Base-by-base conservation (phyloP, 305 asterid genomes). In the Coffea humblotiana region DNA sequence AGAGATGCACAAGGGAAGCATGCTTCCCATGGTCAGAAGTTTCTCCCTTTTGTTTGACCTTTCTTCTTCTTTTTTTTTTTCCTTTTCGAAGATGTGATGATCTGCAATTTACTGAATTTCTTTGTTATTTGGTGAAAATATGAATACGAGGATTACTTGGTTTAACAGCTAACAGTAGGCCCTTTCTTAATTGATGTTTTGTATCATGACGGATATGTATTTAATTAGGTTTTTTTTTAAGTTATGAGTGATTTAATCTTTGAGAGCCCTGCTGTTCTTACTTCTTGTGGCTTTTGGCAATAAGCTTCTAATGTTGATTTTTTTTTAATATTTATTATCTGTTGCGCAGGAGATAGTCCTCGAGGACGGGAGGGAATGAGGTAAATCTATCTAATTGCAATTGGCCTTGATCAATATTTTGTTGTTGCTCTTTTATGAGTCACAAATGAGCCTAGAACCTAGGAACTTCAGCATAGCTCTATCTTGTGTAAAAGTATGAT, bases 281-380 rank as follows among this genome's bases (percentile, higher is more conserved):
- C 27, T 63, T 51, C 27, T 27, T 74, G 72, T 75, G 21, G 75
- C 74, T 32, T 75, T 45, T 76, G 76, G 66, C 72, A 29, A 76
- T 37, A 54, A 21, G 47, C 23, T 79, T 80, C 78, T 82, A 58
- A 66, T 77, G 63, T 67, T 75, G 71, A 84, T 78, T 29, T 32
- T 0, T 0, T 15, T 75, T 71, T 74, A 61, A 84, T 72, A 40
- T 40, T 40, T 87, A 63, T 79, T 72, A 70, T 77, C 14, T 80
- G 14, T 81, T 83, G 71, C 86, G 74, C 93, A 95, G 99, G 97
- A 72, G 91, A 88, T 72, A 86, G 89, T 84, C 90, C 93, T 74
- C 87, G 78, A 77, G 83, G 92, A 80, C 83, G 69, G 76, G 91
- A 87, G 80, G 85, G 82, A 76, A 83, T 89, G 81, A 89, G 85